phyloP scores from a whole-genome alignment of 106 monocot genomes.

The Apostasia shenzhenica region DNA sequence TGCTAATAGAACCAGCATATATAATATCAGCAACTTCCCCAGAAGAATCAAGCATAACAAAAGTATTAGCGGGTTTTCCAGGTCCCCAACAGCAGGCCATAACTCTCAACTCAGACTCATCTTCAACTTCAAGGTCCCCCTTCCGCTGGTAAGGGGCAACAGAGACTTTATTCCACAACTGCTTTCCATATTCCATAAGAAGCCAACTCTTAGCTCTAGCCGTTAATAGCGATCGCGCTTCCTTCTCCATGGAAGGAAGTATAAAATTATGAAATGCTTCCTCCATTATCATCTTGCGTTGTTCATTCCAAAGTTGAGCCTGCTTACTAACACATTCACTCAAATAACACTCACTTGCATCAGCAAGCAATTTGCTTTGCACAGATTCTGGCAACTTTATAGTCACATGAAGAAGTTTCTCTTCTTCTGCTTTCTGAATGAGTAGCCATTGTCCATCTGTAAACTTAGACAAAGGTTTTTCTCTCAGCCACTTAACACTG shows the following conservation, averaged over 20 bases:
- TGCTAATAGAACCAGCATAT: conserved; percentile 80
- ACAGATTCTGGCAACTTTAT: conserved; percentile 60
- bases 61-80: conserved; percentile 88
- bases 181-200: conserved; percentile 75
- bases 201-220: conserved; percentile 78
- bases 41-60: conserved; percentile 92
- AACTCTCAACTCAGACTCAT: conserved; percentile 59
- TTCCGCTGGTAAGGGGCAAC: conserved; percentile 71
- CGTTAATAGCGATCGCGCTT: conserved; percentile 65
- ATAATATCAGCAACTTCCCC: conserved; percentile 93
- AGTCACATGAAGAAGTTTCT: conserved; percentile 85
- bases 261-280: conserved; percentile 65
- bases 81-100: conserved; percentile 97
- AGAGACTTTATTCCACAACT: conserved; percentile 83
- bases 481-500: conserved; percentile 67
- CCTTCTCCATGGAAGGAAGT: conserved; percentile 94
- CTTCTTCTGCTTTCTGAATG: conserved; percentile 96
- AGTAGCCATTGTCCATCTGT: conserved; percentile 80
- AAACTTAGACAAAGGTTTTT: conserved; percentile 79
- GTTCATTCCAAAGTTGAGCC: conserved; percentile 90
- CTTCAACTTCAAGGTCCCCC: conserved; percentile 48
- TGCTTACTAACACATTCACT: conserved; percentile 79
- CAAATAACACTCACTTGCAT: conserved; percentile 68
- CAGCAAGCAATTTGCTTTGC: conserved; percentile 48
- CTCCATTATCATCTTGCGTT: conserved; percentile 71